A percentile compares a stretch with the other conserved stretches of the same genome.
Evolutionary conservation across 202 grass and related monocot species (phyloP).

Genomic region (Brachypodium distachyon): DNA sequence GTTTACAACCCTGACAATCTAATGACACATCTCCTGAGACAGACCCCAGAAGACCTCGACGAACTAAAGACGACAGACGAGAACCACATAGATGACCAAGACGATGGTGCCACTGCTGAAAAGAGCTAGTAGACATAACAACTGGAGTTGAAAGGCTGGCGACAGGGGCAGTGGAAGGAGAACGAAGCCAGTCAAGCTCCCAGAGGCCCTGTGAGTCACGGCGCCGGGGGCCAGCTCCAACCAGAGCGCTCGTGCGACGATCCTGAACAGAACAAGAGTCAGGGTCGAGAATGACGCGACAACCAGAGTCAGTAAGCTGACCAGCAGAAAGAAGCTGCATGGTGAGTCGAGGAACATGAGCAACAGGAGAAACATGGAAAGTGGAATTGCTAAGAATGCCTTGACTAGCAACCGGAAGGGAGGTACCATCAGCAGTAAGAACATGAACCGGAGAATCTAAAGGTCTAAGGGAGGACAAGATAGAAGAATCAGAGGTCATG

Average conservation of each 20-base stretch:
- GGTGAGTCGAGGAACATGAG: not conserved
- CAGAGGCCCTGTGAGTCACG: not conserved
- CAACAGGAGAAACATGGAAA: not conserved
- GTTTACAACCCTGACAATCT: not conserved
- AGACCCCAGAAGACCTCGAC: not conserved
- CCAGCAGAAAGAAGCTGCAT: not conserved
- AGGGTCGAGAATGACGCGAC: not conserved
- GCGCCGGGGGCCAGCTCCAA: not conserved
- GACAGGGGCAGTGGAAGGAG: not conserved
- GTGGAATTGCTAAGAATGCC: not conserved
- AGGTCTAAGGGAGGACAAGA: not conserved
- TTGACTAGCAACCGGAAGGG: not conserved
- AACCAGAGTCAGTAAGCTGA: not conserved
- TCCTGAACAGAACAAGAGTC: not conserved
- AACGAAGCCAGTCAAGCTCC: not conserved
- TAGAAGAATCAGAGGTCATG: too few species aligned
- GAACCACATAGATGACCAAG: not conserved
- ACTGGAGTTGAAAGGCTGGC: too few species aligned
- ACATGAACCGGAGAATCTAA: not conserved
- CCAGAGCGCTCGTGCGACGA: not conserved
- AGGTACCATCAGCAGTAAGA: not conserved
- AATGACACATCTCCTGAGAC: not conserved
- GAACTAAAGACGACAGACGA: not conserved
- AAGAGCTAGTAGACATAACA: not conserved
- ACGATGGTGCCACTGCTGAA: not conserved